Conservation (phyloP, 2,329 filamentous ascomycete species). For the Ascochyta clinopodiicola region DNA sequence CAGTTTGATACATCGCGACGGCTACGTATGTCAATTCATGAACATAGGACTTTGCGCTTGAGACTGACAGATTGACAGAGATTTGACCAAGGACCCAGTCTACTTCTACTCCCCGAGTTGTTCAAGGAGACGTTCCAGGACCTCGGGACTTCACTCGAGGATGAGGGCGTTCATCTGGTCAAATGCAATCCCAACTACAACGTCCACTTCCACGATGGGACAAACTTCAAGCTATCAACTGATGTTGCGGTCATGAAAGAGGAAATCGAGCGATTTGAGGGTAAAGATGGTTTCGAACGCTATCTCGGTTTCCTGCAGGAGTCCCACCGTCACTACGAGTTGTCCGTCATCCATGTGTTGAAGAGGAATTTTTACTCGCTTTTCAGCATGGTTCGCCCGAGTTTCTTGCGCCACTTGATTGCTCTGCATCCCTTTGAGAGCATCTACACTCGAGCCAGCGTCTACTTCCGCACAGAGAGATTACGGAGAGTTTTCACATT, state of each 20-base stretch:
- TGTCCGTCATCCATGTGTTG: slow-evolving; percentile 70
- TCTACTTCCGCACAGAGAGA: slow-evolving; percentile 74
- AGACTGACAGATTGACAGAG: slow-evolving; percentile 49
- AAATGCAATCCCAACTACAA: slow-evolving; percentile 80
- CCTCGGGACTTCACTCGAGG: slow-evolving; percentile 69
- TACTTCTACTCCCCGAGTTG: slow-evolving; percentile 73
- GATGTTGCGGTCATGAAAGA: slow-evolving; percentile 73
- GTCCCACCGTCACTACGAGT: slow-evolving; percentile 72
- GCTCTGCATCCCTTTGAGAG: slow-evolving; percentile 73
- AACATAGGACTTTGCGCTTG: not conserved
- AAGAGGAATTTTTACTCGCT: slow-evolving; percentile 70
- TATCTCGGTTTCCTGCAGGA: slow-evolving; percentile 72
- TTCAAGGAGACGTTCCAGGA: slow-evolving; percentile 74
- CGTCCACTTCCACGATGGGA: slow-evolving; percentile 74
- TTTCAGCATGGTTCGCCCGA: slow-evolving; percentile 62
- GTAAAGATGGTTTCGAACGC: slow-evolving; percentile 72
- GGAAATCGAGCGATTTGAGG: slow-evolving; percentile 76
- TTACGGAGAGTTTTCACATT: slow-evolving; percentile 76
- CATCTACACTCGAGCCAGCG: slow-evolving; percentile 69
- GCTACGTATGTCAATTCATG: slow-evolving; percentile 55
- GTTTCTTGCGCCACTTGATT: slow-evolving; percentile 65
- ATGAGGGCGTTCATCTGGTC: slow-evolving; percentile 70
- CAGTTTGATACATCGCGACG: slow-evolving; percentile 66
- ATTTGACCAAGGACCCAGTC: slow-evolving; percentile 79
- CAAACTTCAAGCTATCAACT: slow-evolving; percentile 68